These are phyloP conservation scores for Penicillium sp. DNA, from an alignment of 2,329 filamentous ascomycete genomes.

Conservation along the genomic window DNA sequence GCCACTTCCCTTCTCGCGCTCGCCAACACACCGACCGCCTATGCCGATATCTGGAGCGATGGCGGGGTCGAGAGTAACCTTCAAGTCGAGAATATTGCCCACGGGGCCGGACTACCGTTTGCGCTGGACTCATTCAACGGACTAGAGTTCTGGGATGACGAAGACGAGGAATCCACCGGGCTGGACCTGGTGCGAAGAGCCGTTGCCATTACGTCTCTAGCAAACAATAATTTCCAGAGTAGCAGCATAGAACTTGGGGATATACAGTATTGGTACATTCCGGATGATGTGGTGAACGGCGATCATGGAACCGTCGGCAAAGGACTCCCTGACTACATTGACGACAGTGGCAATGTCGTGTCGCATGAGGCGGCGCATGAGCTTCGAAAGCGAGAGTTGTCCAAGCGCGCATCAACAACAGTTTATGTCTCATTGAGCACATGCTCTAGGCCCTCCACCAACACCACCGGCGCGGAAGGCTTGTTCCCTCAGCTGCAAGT, in stretches of 20 bases:
- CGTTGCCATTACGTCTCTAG: slow-evolving; percentile 50
- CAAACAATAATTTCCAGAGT: slow-evolving; percentile 65
- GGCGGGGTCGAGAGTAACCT: slow-evolving; percentile 50
- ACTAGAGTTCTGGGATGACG: slow-evolving; percentile 34
- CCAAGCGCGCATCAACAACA: slow-evolving; percentile 46
- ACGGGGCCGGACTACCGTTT: slow-evolving; percentile 28
- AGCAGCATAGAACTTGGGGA: slow-evolving; percentile 64
- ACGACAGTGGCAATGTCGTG: slow-evolving; percentile 25
- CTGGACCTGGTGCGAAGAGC: slow-evolving; percentile 53
- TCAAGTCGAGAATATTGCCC: slow-evolving; percentile 39
- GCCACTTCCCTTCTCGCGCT: slow-evolving; percentile 61
- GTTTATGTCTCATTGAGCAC: slow-evolving; percentile 86
- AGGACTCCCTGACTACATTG: slow-evolving; percentile 32
- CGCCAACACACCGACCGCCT: slow-evolving; percentile 60
- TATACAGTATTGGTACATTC: slow-evolving; percentile 65
- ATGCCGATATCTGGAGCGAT: slow-evolving; percentile 58
- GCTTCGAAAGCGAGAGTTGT: slow-evolving; percentile 19
- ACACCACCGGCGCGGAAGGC: slow-evolving; percentile 42
- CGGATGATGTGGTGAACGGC: slow-evolving; percentile 55
- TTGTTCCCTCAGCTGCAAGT: slow-evolving; percentile 72
- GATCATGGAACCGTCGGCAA: slow-evolving; percentile 37
- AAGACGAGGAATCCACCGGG: slow-evolving; percentile 27
- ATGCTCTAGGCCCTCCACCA: slow-evolving; percentile 71
- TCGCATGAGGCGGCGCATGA: slow-evolving; percentile 6
- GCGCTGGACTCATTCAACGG: slow-evolving; percentile 32